A percentile compares a stretch with the other conserved stretches of the same genome.
These are phyloP conservation scores for Ramaria sp. DNA, from an alignment of 768 basidiomycete genomes.

Conservation along the genomic window DNA sequence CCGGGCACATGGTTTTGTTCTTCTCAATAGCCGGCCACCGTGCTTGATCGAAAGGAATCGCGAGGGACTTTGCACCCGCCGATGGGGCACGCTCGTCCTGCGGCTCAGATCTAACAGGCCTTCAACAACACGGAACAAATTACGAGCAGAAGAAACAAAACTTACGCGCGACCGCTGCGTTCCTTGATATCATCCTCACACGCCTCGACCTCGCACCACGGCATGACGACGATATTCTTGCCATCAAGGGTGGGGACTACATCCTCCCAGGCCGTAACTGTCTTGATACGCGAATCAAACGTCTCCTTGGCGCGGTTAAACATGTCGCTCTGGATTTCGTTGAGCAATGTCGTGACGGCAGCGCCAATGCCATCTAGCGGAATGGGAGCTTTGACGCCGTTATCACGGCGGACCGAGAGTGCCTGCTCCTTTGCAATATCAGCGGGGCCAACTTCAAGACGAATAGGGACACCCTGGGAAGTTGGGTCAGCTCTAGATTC, in stretches of 20 bases:
- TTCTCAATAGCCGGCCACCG: conserved; percentile 70
- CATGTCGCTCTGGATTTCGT: conserved; percentile 86
- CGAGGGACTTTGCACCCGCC: conserved; percentile 93
- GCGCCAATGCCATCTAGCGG: conserved; percentile 36
- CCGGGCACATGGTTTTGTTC: conserved; percentile 84
- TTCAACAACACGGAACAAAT: not conserved
- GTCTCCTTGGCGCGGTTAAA: conserved; percentile 63
- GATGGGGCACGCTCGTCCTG: conserved; percentile 94
- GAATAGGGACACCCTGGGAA: conserved; percentile 82
- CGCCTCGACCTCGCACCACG: conserved; percentile 89
- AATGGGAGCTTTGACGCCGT: conserved; percentile 48
- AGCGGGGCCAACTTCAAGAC: conserved; percentile 93
- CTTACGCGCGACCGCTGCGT: conserved; percentile 73
- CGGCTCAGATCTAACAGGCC: conserved; percentile 55
- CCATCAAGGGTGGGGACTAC: conserved; percentile 84
- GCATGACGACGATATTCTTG: conserved; percentile 81
- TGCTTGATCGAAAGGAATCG: conserved; percentile 90
- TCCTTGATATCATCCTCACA: conserved; percentile 99
- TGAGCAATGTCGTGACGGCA: conserved; percentile 55
- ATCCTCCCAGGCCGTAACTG: conserved; percentile 82
- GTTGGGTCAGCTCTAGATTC: not conserved
- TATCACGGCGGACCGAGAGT: conserved; percentile 74
- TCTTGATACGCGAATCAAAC: conserved; percentile 62
- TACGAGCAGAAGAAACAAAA: conserved; percentile 17
- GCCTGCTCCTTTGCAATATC: conserved; percentile 80